Base-by-base conservation (phyloP, 768 basidiomycete species). In the Podaxis pistillaris region DNA sequence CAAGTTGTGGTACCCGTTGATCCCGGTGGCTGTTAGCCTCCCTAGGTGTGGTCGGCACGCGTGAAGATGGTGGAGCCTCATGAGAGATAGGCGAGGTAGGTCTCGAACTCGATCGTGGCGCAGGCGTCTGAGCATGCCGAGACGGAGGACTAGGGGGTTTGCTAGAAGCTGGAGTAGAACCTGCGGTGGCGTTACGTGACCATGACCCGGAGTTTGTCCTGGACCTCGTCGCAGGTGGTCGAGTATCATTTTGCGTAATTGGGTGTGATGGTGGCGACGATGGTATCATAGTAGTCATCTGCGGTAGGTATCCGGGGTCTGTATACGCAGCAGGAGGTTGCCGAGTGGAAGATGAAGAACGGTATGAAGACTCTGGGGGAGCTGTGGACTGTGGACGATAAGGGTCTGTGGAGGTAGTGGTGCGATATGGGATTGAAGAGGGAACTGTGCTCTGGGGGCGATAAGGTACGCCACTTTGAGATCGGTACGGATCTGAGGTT, bases 131-230 rank as follows among this genome's bases (percentile, higher is more conserved):
- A 56, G 44, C 55, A 36, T 56, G 61, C 26, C 61, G 54, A 9
- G 61, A 49, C 1, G 61, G 47, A 8, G 54, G 61, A 26, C 61
- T 62, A 19, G 54, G 54, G 2, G 61, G 28, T 28, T 62, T 56
- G 30, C 36, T 62, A 5, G 55, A 38, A 22, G 30, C 44, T 17
- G 44, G 19, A 40, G 33, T 60, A 7, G 58, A 57, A 17, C 41
- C 26, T 4, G 37, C 33, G 22, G 53, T 46, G 37, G 60, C 41
- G 44, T 47, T 26, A 38, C 61, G 54, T 44, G 61, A 56, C 61
- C 61, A 62, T 38, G 61, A 49, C 15, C 53, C 61, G 26, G 61
- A 62, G 38, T 62, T 62, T 22, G 61, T 36, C 44, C 61, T 62
- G 11, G n/a, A 12, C 46, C 61, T 56, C 22, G 61, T 49, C 19